Base-by-base conservation (phyloP, 495 filamentous ascomycete species). In the Lasiosphaeria hispida region DNA sequence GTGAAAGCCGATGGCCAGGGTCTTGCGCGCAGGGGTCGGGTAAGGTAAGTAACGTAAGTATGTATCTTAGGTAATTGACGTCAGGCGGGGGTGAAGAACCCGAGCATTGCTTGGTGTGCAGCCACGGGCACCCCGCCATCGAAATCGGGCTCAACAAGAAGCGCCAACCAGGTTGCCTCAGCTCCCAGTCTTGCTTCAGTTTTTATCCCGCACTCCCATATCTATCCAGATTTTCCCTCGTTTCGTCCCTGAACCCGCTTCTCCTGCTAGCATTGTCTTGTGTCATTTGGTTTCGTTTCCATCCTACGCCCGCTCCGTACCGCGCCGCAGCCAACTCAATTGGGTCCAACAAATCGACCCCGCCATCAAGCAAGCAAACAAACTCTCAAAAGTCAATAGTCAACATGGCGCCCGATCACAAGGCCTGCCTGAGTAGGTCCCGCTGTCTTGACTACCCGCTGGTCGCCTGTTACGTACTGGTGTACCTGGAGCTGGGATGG, bases 341-440 rank as follows among this genome's bases (percentile, higher is more conserved):
- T 30, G 23, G 23, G 23, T 30, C 47, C 37, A n/a, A 37, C 11
- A 37, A 53, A 51, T 39, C 3, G 19, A 58, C 48, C 45, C 33
- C 59, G 36, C 30, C 52, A 39, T 40, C 11, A 35, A 53, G n/a
- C 53, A 13, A 45, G 30, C 59, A n/a, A 51, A 36, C 23, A 42
- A 42, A 14, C 14, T 13, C 37, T 34, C 39, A 33, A 36, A 30
- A 30, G 23, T 30, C 23, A 30, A 30, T 8, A 48, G n/a, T 58
- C 63, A 75, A 68, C 64, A 94, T 92, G 89, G 83, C 83, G 63
- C 87, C 92, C 70, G 86, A 92, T 69, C 91, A 97, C 57, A 98
- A 97, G 79, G 89, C 88, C 64, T 94, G 89, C 71, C 81, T 98
- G 73, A 93, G 90, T 94, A 86, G 71, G 86, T 80, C 68, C 62